Evolutionary conservation across 2,329 filamentous ascomycete genomes (phyloP).

Genomic region (Botrytis elliptica): DNA sequence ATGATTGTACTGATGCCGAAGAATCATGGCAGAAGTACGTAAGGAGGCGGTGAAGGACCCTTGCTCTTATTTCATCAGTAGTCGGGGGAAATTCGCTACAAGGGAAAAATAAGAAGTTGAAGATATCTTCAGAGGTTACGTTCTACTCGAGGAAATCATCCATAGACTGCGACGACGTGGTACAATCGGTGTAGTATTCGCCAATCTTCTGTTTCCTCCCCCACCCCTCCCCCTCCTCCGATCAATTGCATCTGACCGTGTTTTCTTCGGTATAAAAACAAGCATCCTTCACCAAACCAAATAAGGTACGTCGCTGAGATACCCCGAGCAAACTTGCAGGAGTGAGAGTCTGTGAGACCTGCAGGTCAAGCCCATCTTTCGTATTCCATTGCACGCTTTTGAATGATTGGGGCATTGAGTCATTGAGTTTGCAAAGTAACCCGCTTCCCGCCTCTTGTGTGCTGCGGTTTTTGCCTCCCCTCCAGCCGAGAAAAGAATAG

Average conservation of each 20-base stretch:
- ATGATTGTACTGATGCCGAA: not conserved
- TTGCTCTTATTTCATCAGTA: not conserved
- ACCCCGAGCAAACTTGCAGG: conserved; percentile 17
- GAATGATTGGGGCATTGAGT: conserved; percentile 5
- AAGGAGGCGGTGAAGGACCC: conserved; percentile 1
- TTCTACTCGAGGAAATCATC: not conserved
- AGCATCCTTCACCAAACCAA: not conserved
- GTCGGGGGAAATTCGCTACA: not conserved
- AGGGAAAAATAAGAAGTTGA: not conserved
- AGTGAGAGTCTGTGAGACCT: not conserved
- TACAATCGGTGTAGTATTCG: not conserved
- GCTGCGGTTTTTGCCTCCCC: not conserved
- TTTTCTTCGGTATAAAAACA: not conserved
- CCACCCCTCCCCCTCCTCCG: not conserved
- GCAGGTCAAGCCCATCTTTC: conserved; percentile 4
- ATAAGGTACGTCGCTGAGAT: conserved; percentile 4
- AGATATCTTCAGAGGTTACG: not conserved
- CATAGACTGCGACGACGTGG: not conserved
- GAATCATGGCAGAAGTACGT: not conserved
- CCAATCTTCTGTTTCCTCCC: not conserved
- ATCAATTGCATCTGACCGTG: not conserved
- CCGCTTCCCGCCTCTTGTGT: not conserved
- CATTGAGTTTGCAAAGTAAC: not conserved
- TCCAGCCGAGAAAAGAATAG: not conserved
- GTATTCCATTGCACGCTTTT: not conserved